Conservation (phyloP, 2,329 filamentous ascomycete genomes). For the Exophiala viscosa region DNA sequence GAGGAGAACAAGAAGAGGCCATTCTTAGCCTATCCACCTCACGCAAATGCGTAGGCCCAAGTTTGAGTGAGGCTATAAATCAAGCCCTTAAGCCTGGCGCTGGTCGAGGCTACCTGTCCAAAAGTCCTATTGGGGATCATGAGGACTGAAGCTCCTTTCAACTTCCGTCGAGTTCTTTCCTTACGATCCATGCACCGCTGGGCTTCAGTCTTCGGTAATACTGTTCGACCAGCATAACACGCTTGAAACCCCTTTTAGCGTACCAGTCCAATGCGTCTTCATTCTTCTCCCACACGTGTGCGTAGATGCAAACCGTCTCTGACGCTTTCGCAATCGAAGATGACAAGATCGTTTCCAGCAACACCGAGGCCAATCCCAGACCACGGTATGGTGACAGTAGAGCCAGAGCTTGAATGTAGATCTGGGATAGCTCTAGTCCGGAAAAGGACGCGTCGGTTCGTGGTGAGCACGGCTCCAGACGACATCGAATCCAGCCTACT, state of each 20-base stretch:
- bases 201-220: conserved; percentile 61
- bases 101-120: no score
- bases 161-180: conserved; percentile 16
- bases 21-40: no score
- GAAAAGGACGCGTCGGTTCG: neutral
- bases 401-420: conserved; percentile 61
- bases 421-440: conserved; percentile 35
- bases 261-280: conserved; percentile 61
- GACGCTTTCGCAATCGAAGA: conserved; percentile 13
- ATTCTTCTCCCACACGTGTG: conserved; percentile 64
- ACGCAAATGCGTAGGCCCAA: no score
- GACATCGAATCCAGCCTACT: conserved; percentile 48
- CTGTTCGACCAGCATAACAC: conserved; percentile 48
- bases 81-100: no score
- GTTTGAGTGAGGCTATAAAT: no score
- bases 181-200: conserved; percentile 52
- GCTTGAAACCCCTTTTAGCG: conserved; percentile 53
- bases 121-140: neutral
- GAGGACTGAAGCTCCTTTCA: neutral
- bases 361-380: conserved; percentile 54
- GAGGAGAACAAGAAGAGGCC: no score
- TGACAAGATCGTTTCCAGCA: conserved; percentile 47
- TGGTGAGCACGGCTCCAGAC: conserved; percentile 36
- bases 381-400: conserved; percentile 58
- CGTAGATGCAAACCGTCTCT: conserved; percentile 47